Conservation (phyloP, 2,329 filamentous ascomycete genomes). For the Colletotrichum sp. region DNA sequence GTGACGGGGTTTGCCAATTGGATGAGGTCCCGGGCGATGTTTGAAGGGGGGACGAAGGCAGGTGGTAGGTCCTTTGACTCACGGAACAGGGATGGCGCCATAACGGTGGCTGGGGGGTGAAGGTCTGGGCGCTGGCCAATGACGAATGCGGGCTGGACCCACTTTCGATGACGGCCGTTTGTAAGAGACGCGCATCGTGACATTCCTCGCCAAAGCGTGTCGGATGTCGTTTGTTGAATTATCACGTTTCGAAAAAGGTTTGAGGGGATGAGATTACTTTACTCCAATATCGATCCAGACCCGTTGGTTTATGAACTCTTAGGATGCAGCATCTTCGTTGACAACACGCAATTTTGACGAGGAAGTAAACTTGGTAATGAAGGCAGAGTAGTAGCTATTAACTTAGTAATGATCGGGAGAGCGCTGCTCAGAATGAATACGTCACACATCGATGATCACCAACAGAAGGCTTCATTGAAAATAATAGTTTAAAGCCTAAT, state of each 20-base stretch:
- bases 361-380: too few species aligned
- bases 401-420: too few species aligned
- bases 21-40: background rate
- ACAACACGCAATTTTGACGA: too few species aligned
- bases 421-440: too few species aligned
- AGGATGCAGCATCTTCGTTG: background rate
- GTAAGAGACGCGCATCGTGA: background rate
- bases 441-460: too few species aligned
- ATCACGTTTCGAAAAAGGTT: background rate
- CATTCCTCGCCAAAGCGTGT: background rate
- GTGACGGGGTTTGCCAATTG: background rate
- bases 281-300: fast-evolving
- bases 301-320: background rate
- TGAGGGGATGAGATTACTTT: background rate
- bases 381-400: background rate
- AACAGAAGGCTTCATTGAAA: too few species aligned
- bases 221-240: background rate
- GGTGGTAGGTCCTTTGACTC: background rate
- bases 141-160: fast-evolving
- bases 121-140: background rate
- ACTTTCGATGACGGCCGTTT: background rate
- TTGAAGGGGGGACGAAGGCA: background rate
- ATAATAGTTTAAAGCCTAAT: too few species aligned
- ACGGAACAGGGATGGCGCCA: conserved; percentile 15
- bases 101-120: background rate